Evolutionary conservation across 352 stramenopile species (phyloP), one percentile per base, ranked within the genome.

Genomic region (Globisporangium spiculum): DNA sequence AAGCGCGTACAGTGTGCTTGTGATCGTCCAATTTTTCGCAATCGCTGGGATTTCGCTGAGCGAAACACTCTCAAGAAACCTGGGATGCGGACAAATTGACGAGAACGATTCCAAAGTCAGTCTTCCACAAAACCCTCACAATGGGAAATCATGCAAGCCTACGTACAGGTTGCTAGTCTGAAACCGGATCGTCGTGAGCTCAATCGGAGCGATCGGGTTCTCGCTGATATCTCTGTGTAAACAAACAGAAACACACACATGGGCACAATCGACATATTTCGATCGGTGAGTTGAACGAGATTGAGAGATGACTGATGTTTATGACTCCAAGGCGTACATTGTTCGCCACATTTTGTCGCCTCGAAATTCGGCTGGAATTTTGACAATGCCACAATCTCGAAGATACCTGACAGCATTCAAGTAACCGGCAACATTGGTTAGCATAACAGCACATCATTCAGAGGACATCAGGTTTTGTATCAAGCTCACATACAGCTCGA

Each of bases 321-420:
- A 18, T 20, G 20, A 2, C 18, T 38, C 1, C 5, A 48, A 20
- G 7, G 4, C 59, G 7, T 57, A 71, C 66, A 71, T 67, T 34
- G 34, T 63, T 30, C 59, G 66, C 66, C 66, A 71, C 20, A 50
- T 58, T 16, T 71, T 71, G 1, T 71, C 66, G 50, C 66, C 66
- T 30, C 66, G 66, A 18, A 71, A 71, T 38, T 71, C 66, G 24
- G 66, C 59, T 30, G 66, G 66, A 16, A 71, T 67, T 32, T 22
- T 55, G 0, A 5, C n/a, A 22, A 71, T 36, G 0, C 59, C 52
- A 27, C 66, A 71, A 52, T 63, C 59, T 41, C 66, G 66, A 26
- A 71, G 54, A 20, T 59, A 54, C 3, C 66, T 71, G n/a, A 1
- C 20, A 44, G 16, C 9, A 1, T 20, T 16, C 44, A 32, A 55